Evolutionary conservation across 768 basidiomycete genomes (phyloP).

Genomic region (Sarcodon aspratus): DNA sequence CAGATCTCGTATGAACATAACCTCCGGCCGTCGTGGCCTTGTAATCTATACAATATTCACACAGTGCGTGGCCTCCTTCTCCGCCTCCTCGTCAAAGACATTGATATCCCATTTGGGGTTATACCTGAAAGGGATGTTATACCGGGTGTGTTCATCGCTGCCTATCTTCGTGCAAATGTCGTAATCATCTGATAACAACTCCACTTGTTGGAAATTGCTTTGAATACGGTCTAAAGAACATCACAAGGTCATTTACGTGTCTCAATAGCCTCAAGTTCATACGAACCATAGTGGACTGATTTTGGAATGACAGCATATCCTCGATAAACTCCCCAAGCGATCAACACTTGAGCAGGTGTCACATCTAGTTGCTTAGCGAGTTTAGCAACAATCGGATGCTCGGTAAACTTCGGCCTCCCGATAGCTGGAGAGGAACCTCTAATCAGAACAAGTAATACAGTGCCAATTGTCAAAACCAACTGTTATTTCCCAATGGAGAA

Average conservation of each 20-base stretch:
- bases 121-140: conserved; percentile 56
- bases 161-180: conserved; percentile 44
- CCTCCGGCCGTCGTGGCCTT: too few species aligned
- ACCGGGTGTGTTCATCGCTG: conserved; percentile 33
- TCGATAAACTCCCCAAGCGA: conserved; percentile 70
- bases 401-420: conserved; percentile 56
- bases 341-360: conserved; percentile 69
- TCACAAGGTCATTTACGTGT: conserved; percentile 22
- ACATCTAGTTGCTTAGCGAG: conserved; percentile 53
- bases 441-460: too few species aligned
- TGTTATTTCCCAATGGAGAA: conserved; percentile 30
- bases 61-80: conserved; percentile 25
- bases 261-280: not conserved
- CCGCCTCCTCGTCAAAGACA: conserved; percentile 53
- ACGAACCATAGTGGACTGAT: conserved; percentile 35
- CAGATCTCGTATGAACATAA: too few species aligned
- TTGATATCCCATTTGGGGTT: conserved; percentile 59
- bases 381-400: conserved; percentile 46
- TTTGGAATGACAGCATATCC: conserved; percentile 83
- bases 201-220: conserved; percentile 71
- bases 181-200: conserved; percentile 55
- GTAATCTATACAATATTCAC: conserved; percentile 16
- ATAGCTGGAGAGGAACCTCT: conserved; percentile 25
- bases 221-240: conserved; percentile 42
- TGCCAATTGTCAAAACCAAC: not conserved